A percentile compares a stretch with the other conserved stretches of the same genome.
Evolutionary conservation across 331 rosid species (phyloP).

Genomic region (Phaseolus coccineus): DNA sequence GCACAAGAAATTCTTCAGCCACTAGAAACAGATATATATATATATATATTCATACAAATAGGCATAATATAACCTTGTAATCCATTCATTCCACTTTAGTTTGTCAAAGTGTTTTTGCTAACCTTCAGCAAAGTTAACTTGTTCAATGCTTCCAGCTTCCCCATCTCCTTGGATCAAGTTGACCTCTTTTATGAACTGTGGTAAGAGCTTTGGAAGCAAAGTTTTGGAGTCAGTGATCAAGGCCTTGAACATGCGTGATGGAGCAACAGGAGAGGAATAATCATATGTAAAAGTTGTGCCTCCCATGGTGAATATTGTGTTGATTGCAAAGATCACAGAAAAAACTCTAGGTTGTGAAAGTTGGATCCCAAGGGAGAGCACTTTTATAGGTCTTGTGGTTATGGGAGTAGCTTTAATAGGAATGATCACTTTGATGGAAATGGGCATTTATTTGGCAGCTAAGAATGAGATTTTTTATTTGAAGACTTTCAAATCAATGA

Average conservation of each 20-base stretch:
- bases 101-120: background rate
- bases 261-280: slow-evolving; percentile 57
- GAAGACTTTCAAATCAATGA: slow-evolving; percentile 41
- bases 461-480: slow-evolving; percentile 26
- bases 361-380: slow-evolving; percentile 16
- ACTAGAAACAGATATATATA: background rate
- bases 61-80: background rate
- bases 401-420: slow-evolving; percentile 40
- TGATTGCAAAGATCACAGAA: slow-evolving; percentile 10
- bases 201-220: slow-evolving; percentile 76
- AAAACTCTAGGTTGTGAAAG: slow-evolving; percentile 14
- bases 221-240: slow-evolving; percentile 62
- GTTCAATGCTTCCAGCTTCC: slow-evolving; percentile 80
- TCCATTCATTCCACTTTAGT: background rate
- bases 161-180: slow-evolving; percentile 69
- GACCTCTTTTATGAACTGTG: slow-evolving; percentile 64
- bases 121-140: slow-evolving; percentile 76
- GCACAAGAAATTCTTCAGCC: slow-evolving; percentile 2
- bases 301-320: slow-evolving; percentile 52
- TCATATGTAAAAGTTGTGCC: slow-evolving; percentile 57
- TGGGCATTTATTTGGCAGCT: slow-evolving; percentile 39
- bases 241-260: slow-evolving; percentile 72
- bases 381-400: slow-evolving; percentile 2
- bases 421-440: slow-evolving; percentile 28
- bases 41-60: background rate